A percentile compares a stretch with the other conserved stretches of the same genome.
phyloP scores from a whole-genome alignment of 2,329 filamentous ascomycete genomes.

The Fusarium multiceps region DNA sequence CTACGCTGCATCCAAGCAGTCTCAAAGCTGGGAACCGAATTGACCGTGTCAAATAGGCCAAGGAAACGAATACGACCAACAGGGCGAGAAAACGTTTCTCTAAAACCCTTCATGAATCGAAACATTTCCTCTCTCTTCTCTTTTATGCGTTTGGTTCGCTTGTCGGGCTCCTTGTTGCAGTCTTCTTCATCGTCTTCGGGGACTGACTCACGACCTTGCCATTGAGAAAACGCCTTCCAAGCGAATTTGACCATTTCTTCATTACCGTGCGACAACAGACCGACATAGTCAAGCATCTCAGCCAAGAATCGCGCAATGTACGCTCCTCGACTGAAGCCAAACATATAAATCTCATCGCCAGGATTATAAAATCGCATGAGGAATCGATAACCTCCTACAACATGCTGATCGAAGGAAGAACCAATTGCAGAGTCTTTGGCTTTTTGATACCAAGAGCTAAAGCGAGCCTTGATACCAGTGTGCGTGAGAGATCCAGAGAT shows the following conservation, averaged over 20 bases:
- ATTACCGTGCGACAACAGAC: conserved; percentile 82
- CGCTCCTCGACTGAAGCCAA: conserved; percentile 78
- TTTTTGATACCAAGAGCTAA: conserved; percentile 76
- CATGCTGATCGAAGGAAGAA: conserved; percentile 83
- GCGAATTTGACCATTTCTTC: conserved; percentile 87
- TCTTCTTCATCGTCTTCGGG: conserved; percentile 50
- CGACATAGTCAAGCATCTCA: conserved; percentile 87
- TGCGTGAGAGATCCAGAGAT: conserved; percentile 69
- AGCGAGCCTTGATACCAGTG: conserved; percentile 64
- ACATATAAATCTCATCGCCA: conserved; percentile 75
- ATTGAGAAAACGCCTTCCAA: conserved; percentile 83
- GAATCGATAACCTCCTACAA: conserved; percentile 85
- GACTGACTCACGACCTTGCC: conserved; percentile 70
- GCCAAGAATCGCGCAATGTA: conserved; percentile 81
- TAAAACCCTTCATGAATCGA: conserved; percentile 80
- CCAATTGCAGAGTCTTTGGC: conserved; percentile 84
- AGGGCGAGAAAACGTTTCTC: conserved; percentile 82
- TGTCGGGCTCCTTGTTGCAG: not conserved
- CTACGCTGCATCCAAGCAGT: conserved; percentile 80
- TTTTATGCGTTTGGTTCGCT: conserved; percentile 56
- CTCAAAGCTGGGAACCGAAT: conserved; percentile 82
- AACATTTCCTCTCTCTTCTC: conserved; percentile 68
- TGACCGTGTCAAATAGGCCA: conserved; percentile 85
- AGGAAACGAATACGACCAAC: conserved; percentile 80
- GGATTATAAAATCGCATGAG: conserved; percentile 78